phyloP scores from a whole-genome alignment of 1,139 yeast genomes.

The Ogataea hybrid region DNA sequence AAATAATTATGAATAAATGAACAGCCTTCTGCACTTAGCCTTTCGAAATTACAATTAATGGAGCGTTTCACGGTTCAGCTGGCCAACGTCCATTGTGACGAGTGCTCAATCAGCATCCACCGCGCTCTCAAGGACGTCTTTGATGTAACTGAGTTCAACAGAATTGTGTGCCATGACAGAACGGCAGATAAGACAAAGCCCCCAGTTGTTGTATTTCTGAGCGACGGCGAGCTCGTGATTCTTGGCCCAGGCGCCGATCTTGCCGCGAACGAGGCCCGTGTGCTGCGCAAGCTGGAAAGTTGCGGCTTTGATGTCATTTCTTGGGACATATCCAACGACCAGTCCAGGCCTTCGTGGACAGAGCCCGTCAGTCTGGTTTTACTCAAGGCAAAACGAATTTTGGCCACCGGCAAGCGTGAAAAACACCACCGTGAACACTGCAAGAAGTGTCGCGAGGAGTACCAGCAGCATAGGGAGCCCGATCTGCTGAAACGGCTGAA shows the following conservation, averaged over 20 bases:
- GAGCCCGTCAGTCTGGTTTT: conserved; percentile 13
- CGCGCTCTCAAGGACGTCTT: conserved; percentile 11
- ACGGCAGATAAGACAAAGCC: conserved; percentile 3
- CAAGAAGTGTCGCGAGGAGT: conserved; percentile 33
- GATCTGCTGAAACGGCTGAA: conserved; percentile 7
- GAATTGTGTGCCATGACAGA: neutral
- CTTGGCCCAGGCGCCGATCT: conserved; percentile 15
- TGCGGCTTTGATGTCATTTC: conserved; percentile 35
- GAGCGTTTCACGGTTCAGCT: conserved; percentile 20
- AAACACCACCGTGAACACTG: conserved; percentile 38
- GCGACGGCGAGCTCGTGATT: conserved; percentile 14
- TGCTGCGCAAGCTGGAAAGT: conserved; percentile 16
- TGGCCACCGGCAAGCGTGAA: conserved; percentile 15
- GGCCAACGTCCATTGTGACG: conserved; percentile 26
- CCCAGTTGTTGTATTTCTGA: conserved; percentile 6
- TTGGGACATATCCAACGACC: conserved; percentile 20
- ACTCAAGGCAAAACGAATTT: conserved; percentile 6
- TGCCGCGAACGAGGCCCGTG: conserved; percentile 8
- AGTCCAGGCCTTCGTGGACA: neutral
- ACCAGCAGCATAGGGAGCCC: neutral
- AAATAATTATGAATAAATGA: conserved; percentile 3
- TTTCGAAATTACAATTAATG: conserved; percentile 13
- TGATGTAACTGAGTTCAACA: conserved; percentile 10
- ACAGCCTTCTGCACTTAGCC: neutral
- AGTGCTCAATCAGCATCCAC: conserved; percentile 18